These are phyloP conservation scores for Leishmania mexicana DNA, from an alignment of 208 protist genomes.

Conservation along the genomic window DNA sequence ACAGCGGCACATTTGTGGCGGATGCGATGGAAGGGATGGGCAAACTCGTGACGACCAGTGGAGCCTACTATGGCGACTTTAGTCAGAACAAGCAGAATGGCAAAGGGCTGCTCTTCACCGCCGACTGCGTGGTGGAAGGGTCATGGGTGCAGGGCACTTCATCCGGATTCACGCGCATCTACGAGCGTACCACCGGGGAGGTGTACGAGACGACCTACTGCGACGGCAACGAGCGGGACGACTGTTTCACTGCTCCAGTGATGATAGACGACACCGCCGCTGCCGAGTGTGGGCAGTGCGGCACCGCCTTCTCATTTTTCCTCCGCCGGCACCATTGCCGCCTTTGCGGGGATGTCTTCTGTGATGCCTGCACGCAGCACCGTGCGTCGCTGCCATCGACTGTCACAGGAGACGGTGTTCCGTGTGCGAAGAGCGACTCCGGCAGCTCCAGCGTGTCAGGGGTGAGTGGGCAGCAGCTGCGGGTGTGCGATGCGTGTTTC, in stretches of 20 bases:
- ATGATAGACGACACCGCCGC: slow-evolving; percentile 74
- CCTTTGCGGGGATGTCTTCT: slow-evolving; percentile 92
- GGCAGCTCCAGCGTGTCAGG: slow-evolving; percentile 5
- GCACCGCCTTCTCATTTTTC: slow-evolving; percentile 78
- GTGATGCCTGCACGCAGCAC: slow-evolving; percentile 82
- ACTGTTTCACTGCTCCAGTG: slow-evolving; percentile 75
- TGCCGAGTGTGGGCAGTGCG: slow-evolving; percentile 76
- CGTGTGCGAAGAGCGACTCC: slow-evolving; percentile 10
- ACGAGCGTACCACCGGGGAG: slow-evolving; percentile 47
- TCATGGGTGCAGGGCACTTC: slow-evolving; percentile 52
- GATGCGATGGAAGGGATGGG: slow-evolving; percentile 65
- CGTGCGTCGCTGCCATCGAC: slow-evolving; percentile 68
- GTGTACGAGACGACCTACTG: slow-evolving; percentile 77
- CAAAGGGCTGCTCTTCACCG: slow-evolving; percentile 56
- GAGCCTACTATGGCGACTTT: slow-evolving; percentile 81
- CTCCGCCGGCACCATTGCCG: slow-evolving; percentile 92
- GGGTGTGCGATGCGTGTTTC: slow-evolving; percentile 81
- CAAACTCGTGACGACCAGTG: slow-evolving; percentile 51
- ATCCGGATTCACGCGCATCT: slow-evolving; percentile 61
- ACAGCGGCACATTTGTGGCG: slow-evolving; percentile 74
- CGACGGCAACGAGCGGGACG: slow-evolving; percentile 83
- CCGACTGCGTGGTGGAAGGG: slow-evolving; percentile 46
- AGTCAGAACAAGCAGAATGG: slow-evolving; percentile 62
- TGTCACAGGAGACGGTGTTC: slow-evolving; percentile 43
- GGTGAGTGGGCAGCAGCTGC: slow-evolving; percentile 29